Evolutionary conservation across 176 grass and related monocot species (phyloP), one percentile per base, ranked within the genome.

Genomic region (Musa troglodytarum): DNA sequence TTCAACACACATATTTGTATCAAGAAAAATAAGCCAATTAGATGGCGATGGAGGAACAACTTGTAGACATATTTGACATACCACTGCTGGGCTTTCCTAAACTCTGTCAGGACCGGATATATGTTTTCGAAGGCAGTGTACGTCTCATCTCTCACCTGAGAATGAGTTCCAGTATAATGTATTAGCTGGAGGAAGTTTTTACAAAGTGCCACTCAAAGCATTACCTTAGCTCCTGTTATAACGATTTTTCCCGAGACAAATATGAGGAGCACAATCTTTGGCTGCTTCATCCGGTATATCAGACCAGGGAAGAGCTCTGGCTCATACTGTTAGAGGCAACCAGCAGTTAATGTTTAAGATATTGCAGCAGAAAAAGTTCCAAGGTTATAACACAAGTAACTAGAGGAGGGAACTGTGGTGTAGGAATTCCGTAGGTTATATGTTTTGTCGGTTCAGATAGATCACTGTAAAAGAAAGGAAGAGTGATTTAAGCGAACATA

Each of bases 161-260:
- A 4, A 66, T 25, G 43, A n/a, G 19, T 9, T 14, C 9, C 21
- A 50, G 15, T 54, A 74, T 49, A 16, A 63, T 21, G 2, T 77
- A 68, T 9, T 68, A 49, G 4, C 22, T 50, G 70, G 9, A n/a
- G 2, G 17, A 54, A 21, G 34, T 6, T 43, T 43, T 43, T 43
- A 43, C 34, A 6, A 2, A 77, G 51, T 76, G 25, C 23, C 9
- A 22, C 11, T 14, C 11, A 9, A 65, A 52, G 13, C 3, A 10
- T 63, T 20, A 78, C 81, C 78, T 93, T 93, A 1, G 91, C 84
- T 81, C 87, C 91, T 49, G 91, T 90, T 49, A 90, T 72, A 22
- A 90, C 80, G 20, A 90, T 79, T 78, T 93, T 88, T 8, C 91
- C 91, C 28, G 90, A 93, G 13, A 89, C 90, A 79, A 93, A 93